Percentiles rank a stretch among this genome's conserved stretches.
Evolutionary conservation across 306 rosid species (phyloP).

Genomic region (Vicia faba): DNA sequence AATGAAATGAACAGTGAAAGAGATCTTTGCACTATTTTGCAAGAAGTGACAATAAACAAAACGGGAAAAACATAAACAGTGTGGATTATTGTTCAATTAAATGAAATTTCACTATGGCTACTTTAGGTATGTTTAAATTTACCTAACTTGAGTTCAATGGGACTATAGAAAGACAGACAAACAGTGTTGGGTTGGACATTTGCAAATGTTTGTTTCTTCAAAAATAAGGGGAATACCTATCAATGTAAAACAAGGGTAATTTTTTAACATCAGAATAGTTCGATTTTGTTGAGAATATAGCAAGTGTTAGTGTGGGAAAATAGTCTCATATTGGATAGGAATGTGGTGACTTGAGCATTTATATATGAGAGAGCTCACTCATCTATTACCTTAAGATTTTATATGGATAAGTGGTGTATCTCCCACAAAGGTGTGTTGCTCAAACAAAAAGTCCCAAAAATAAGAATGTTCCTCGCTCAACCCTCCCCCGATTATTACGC

Average conservation of each 20-base stretch:
- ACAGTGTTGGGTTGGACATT: neutral
- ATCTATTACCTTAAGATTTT: no score
- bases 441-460: no score
- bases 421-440: no score
- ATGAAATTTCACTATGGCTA: constrained; percentile 13
- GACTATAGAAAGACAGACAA: neutral
- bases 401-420: no score
- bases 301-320: no score
- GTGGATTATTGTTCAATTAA: constrained; percentile 6
- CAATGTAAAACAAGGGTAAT: neutral
- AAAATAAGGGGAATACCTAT: neutral
- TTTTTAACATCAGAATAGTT: no score
- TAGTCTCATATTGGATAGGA: no score
- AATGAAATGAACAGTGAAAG: neutral
- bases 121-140: constrained; percentile 3
- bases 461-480: no score
- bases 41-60: constrained; percentile 12
- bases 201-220: neutral
- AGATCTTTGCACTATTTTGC: constrained; percentile 26
- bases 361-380: no score
- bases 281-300: no score
- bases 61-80: neutral
- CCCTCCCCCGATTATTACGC: no score
- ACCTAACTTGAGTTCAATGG: neutral
- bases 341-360: no score